Conservation (phyloP, 108 stramenopile genomes). For the Skeletonema marinoi region DNA sequence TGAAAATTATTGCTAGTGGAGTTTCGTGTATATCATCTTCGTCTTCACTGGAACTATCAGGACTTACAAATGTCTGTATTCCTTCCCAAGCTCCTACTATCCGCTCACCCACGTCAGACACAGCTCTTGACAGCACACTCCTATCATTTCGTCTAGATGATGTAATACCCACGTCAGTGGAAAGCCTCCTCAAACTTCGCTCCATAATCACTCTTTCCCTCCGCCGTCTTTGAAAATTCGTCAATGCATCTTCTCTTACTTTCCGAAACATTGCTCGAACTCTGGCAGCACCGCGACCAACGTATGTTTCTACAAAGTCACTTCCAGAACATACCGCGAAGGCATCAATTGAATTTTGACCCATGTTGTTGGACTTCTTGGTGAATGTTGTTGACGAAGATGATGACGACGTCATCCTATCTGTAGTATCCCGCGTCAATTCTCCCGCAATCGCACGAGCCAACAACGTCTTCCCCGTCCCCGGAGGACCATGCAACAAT, state of each 20-base stretch:
- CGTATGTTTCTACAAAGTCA: conserved; percentile 87
- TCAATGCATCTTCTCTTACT: conserved; percentile 60
- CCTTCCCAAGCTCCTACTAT: conserved; percentile 67
- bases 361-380: not conserved
- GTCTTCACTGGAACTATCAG: not conserved
- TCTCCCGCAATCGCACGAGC: conserved; percentile 83
- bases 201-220: conserved; percentile 13
- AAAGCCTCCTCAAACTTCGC: not conserved
- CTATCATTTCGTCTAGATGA: not conserved
- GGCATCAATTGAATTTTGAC: conserved; percentile 48
- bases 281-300: conserved; percentile 89
- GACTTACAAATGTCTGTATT: conserved; percentile 52
- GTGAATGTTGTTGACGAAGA: conserved; percentile 29
- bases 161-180: not conserved
- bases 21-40: conserved; percentile 8
- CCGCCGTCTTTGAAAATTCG: conserved; percentile 13
- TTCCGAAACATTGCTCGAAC: conserved; percentile 84
- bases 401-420: not conserved
- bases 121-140: not conserved
- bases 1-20: conserved; percentile 90
- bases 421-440: conserved; percentile 19
- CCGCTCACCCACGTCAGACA: conserved; percentile 10
- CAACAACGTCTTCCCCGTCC: conserved; percentile 83
- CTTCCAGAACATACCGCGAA: conserved; percentile 81
- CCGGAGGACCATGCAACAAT: conserved; percentile 82